Evolutionary conservation across 306 rosid species (phyloP).

Genomic region (Corylus heterophylla): DNA sequence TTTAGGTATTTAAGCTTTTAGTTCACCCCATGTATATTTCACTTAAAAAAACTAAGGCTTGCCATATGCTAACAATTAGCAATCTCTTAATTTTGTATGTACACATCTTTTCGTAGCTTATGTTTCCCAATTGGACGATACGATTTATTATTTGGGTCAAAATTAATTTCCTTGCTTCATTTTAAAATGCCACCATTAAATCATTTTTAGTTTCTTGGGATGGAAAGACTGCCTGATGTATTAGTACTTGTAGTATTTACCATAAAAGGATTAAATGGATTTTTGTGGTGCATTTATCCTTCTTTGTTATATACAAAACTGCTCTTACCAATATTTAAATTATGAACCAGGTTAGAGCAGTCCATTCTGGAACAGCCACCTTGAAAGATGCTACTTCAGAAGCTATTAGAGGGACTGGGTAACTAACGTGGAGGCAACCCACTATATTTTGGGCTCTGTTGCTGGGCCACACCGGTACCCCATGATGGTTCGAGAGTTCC

Average conservation of each 20-base stretch:
- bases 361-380: constrained; percentile 94
- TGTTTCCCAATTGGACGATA: neutral
- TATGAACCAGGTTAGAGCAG: constrained; percentile 68
- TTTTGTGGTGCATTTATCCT: neutral
- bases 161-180: neutral
- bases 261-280: neutral
- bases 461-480: constrained; percentile 99
- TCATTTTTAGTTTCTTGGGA: neutral
- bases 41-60: neutral
- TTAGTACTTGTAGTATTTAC: constrained; percentile 4
- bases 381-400: constrained; percentile 98
- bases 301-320: neutral
- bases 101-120: neutral
- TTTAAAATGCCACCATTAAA: neutral
- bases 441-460: constrained; percentile 94
- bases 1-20: neutral
- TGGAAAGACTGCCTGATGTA: neutral
- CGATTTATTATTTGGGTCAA: neutral
- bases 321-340: neutral
- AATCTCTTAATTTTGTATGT: neutral
- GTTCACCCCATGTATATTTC: neutral
- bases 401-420: constrained; percentile 96
- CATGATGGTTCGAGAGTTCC: constrained; percentile 97
- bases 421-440: constrained; percentile 96
- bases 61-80: neutral